phyloP scores from a whole-genome alignment of 140 eudicot genomes.

The Anethum foeniculum region DNA sequence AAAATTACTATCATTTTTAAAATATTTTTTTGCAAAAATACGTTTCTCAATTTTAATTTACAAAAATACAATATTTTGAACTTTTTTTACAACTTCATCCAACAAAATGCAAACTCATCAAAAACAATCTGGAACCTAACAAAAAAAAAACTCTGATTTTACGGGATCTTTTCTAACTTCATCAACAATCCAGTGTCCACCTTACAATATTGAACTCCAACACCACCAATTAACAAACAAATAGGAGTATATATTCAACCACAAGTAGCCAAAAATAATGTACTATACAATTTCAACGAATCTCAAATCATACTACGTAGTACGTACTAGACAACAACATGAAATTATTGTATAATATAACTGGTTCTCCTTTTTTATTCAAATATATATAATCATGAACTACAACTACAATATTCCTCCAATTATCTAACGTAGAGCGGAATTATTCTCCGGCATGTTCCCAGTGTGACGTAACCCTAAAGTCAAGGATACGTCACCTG shows the following conservation, averaged over 20 bases:
- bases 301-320: neutral
- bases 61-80: too few relatives aligned
- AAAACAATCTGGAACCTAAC: too few relatives aligned
- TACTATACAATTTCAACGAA: conserved; percentile 9
- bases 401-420: conserved; percentile 8
- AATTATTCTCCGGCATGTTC: conserved; percentile 7
- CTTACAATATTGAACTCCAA: too few relatives aligned
- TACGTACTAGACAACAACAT: neutral
- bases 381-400: neutral
- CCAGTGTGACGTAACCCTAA: conserved; percentile 16
- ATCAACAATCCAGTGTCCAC: neutral
- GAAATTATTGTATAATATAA: neutral
- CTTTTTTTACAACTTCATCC: too few relatives aligned
- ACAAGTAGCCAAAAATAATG: conserved; percentile 3
- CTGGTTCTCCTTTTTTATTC: neutral
- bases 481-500: conserved; percentile 41
- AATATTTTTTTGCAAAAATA: too few relatives aligned
- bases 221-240: neutral
- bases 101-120: too few relatives aligned
- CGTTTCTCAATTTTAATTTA: too few relatives aligned
- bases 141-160: too few relatives aligned
- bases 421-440: neutral
- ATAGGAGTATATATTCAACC: neutral
- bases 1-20: too few relatives aligned
- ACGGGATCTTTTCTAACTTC: neutral